Percentiles rank a stretch among this genome's conserved stretches.
These are phyloP conservation scores for Kluyveromyces dobzhanskii DNA, from an alignment of 805 yeast species.

Conservation along the genomic window DNA sequence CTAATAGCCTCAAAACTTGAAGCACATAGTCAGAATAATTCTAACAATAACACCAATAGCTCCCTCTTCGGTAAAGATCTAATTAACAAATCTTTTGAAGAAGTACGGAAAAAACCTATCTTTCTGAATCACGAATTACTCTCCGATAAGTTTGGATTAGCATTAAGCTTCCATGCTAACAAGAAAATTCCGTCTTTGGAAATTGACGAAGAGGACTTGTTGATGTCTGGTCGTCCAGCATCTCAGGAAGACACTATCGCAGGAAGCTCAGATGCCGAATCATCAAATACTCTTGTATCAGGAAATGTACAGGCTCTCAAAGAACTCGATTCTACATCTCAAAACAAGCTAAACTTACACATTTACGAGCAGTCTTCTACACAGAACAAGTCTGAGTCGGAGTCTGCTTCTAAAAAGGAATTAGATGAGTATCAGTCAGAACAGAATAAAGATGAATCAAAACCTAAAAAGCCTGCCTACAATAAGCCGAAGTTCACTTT, in stretches of 20 bases:
- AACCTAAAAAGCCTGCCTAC: slow-evolving; percentile 10
- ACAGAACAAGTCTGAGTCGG: background rate
- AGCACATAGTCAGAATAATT: background rate
- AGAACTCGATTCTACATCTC: background rate
- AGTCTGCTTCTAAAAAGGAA: background rate
- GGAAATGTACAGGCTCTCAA: background rate
- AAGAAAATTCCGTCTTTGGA: slow-evolving; percentile 10
- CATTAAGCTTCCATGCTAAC: slow-evolving; percentile 16
- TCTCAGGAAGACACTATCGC: slow-evolving; percentile 3
- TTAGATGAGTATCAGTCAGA: background rate
- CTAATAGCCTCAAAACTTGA: slow-evolving; percentile 10
- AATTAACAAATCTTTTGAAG: slow-evolving; percentile 26
- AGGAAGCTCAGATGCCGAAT: slow-evolving; percentile 6
- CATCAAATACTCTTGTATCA: slow-evolving; percentile 5
- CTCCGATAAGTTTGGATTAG: slow-evolving; percentile 14
- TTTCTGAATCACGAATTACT: slow-evolving; percentile 1
- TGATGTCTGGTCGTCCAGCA: slow-evolving; percentile 21
- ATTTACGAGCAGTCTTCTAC: slow-evolving; percentile 4
- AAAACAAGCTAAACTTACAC: slow-evolving; percentile 5
- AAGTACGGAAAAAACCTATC: slow-evolving; percentile 14
- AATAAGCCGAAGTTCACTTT: slow-evolving; percentile 23
- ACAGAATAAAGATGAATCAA: background rate
- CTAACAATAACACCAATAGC: slow-evolving; percentile 5
- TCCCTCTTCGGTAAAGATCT: slow-evolving; percentile 20
- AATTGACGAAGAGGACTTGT: slow-evolving; percentile 25